Evolutionary conservation across 2,329 filamentous ascomycete species (phyloP), one percentile per base, ranked within the genome.

Genomic region (Hortaea sp.): DNA sequence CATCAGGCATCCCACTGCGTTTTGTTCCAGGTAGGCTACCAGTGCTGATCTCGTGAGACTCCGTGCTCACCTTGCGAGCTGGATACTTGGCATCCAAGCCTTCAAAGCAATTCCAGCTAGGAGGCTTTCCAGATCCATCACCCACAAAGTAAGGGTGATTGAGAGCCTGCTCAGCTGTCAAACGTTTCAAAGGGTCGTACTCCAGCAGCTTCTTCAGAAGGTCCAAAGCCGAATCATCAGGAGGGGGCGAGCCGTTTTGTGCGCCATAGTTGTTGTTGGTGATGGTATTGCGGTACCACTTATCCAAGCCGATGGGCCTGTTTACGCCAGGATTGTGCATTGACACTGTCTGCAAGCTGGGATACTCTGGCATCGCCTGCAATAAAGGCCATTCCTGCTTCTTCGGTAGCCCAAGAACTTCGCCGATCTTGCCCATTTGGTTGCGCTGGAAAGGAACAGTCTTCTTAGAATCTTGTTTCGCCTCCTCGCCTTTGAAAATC

Each of bases 391-490:
- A 98, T 28, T 81, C 79, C 42, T 94, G 86, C 59, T 90, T 90
- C 5, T 79, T 87, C 0, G 92, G 92, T 54, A 95, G 71, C 29
- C 92, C 92, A 72, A 98, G 83, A 52, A 98, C 88, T 62, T 98
- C 92, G 34, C 95, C 87, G 57, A 98, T 98, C 68, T 95, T 95
- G 62, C 92, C 88, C 90, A 98, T 97, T 69, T 98, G 92, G 59
- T 95, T 95, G 10, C 89, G 80, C 66, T 98, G 92, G 57, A 98
- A 98, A 0, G 92, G 92, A 0, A 97, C 89, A 0, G 86, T 92
- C 69, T 97, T 97, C 68, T 98, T 98, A 57, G 79, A 86, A 66
- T 98, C 92, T 85, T 97, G 95, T 69, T 98, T 98, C 11, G 92
- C 92, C 67, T 98, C 92, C 62, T 98, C 92, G 0, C 92, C 92